Base-by-base conservation (phyloP, 257 asterid species). In the Salvia miltiorrhiza region DNA sequence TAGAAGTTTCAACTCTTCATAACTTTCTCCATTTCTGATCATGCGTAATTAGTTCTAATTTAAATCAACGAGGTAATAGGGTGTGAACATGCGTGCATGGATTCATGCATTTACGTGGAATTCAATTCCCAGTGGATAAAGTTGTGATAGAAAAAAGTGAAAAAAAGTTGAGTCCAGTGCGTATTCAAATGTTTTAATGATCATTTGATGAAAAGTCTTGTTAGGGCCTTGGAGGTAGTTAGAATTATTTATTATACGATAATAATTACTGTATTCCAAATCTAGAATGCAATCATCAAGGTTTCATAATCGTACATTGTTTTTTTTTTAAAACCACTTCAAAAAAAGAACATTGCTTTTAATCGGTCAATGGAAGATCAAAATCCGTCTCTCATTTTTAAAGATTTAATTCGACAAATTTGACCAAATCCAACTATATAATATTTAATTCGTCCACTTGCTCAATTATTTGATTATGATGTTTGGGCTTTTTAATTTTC, bases 381-480 rank as follows among this genome's bases (percentile, higher is more conserved):
- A 26, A 3, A 26, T 26, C 4, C 30, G 30, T 26, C 4, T 26
- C 30, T 26, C 30, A 3, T 26, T 4, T 4, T 26, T 26, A 26
- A 1, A 26, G 59, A 52, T 19, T 10, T 16, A 21, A 30, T 5
- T 56, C 24, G 24, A 56, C 61, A 21, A 23, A 2, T 56, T 56
- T 56, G 63, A 28, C 63, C 21, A 9, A n/a, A 26, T 21, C 12
- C 50, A 12, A 6, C 19, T 61, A 2, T 61, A 2, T 21, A 23
- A 0, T 24, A 43, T 24, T 23, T 43, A 63, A 23, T 20, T 7
- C 9, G 9, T 5, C 71, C 23, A 66, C 63, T 67, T 67, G 64
- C 53, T 53, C 54, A 40, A 66, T 66, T 53, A 53, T 67, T 67
- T 37, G 64, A 54, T 67, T n/a, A 6, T 26, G 43, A 67, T 67